Evolutionary conservation across 768 basidiomycete genomes (phyloP), one percentile per base, ranked within the genome.

Genomic region (Amanita subjunquillea): DNA sequence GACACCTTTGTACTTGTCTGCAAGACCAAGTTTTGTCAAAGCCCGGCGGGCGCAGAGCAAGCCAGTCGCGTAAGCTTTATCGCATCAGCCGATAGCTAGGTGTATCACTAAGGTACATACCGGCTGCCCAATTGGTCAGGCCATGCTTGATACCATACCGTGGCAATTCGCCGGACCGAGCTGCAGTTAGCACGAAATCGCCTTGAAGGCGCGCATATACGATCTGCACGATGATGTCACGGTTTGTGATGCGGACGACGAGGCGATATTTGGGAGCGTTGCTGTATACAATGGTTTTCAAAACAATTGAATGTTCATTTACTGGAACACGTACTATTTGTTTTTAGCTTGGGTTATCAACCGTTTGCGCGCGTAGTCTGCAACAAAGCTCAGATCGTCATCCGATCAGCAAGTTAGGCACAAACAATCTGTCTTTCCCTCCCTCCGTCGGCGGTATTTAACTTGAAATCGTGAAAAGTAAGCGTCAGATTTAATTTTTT

Each of bases 391-490:
- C 32, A 13, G 57, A 27, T 62, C 36, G 17, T 34, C 22, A 10
- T 13, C 17, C 20, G 9, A 60, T 57, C 41, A 48, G 2, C 37
- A 34, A 32, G 17, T n/a, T 3, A 2, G 3, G 27, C 34, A 69
- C 83, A 62, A 55, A 91, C 90, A 99, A 67, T 99, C 96, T 56
- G 96, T 99, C 79, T 95, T 98, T 55, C 96, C 96, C 75, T 99
- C 96, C 68, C 93, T 84, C 60, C 96, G 78, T 65, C 96, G 78
- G 67, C 95, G 89, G 73, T 96, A 96, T 77, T 98, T 98, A 64
- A 98, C 94, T 77, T 96, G 92, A 79, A 87, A 96, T 58, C 94
- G 85, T 57, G 93, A 96, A 76, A 91, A 96, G 85, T 97, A 97
- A 64, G 95, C 91, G 68, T 83, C 82, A 64, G 90, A 89, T 79